Percentiles rank a stretch among this genome's conserved stretches.
Conservation (phyloP, 345 rosid species). For the Eucalyptus grandis region DNA sequence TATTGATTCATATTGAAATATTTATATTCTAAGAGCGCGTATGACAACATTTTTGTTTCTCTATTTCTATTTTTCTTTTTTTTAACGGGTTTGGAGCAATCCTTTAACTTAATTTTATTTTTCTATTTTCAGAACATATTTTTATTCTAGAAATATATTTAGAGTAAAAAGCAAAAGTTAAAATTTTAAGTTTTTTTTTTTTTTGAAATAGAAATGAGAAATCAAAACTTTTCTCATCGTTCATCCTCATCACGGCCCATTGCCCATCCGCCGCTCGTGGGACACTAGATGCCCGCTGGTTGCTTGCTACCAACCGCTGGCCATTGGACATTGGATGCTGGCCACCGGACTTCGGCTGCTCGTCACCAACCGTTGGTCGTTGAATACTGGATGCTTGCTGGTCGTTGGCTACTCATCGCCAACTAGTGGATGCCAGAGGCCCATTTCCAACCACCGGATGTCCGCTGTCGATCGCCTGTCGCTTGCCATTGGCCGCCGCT, state of each 20-base stretch:
- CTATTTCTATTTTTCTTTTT: accelerated
- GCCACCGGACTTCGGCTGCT: accelerated
- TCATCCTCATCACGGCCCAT: accelerated
- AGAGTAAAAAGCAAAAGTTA: too few relatives aligned
- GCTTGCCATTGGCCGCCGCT: accelerated
- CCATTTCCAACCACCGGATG: accelerated
- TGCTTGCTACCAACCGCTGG: accelerated
- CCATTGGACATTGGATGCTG: accelerated
- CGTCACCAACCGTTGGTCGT: accelerated
- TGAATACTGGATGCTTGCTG: accelerated
- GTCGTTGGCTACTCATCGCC: accelerated
- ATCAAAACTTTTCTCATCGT: too few relatives aligned
- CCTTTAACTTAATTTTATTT: too few relatives aligned
- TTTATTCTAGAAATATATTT: too few relatives aligned
- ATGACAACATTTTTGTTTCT: accelerated
- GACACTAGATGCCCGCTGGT: accelerated
- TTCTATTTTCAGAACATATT: accelerated
- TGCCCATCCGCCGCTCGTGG: accelerated
- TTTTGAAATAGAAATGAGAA: too few relatives aligned
- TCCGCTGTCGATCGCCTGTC: accelerated
- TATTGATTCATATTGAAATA: too few relatives aligned
- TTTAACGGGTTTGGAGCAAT: accelerated
- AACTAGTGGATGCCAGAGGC: accelerated
- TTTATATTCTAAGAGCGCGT: too few relatives aligned
- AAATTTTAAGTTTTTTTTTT: accelerated